phyloP scores from a whole-genome alignment of 179 eudicot species.

The Nepenthes alata region DNA sequence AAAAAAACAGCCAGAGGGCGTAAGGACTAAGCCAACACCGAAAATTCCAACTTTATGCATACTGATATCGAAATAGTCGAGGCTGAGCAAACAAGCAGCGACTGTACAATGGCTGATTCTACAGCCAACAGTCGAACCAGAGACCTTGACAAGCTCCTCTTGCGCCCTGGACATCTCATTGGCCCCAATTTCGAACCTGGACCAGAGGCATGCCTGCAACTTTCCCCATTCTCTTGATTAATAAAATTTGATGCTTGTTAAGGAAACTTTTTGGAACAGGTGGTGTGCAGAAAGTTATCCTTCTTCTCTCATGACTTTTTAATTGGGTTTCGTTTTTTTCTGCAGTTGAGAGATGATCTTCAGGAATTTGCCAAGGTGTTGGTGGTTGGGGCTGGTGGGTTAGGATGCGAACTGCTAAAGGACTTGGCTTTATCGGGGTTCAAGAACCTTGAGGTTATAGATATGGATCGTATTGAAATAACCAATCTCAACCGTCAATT shows the following conservation, averaged over 20 bases:
- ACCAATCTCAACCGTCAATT: conserved; percentile 95
- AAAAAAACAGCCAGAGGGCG: conserved; percentile 10
- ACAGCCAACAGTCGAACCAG: conserved; percentile 49
- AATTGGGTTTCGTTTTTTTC: conserved; percentile 13
- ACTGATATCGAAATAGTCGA: conserved; percentile 12
- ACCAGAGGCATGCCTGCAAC: conserved; percentile 24
- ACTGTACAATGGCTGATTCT: conserved; percentile 36
- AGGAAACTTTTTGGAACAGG: conserved; percentile 15
- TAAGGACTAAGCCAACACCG: conserved; percentile 26
- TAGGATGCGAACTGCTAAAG: conserved; percentile 85
- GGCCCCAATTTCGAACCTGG: conserved; percentile 66
- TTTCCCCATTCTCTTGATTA: not conserved
- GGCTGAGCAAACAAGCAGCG: conserved; percentile 15
- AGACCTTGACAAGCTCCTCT: conserved; percentile 89
- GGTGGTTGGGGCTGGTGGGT: conserved; percentile 98
- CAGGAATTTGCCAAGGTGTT: conserved; percentile 49
- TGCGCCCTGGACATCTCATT: conserved; percentile 72
- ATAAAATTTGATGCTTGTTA: conserved; percentile 1
- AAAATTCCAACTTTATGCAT: conserved; percentile 18
- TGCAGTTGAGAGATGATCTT: conserved; percentile 72
- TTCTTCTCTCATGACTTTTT: not conserved
- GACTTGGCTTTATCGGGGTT: conserved; percentile 90
- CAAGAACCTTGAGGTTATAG: conserved; percentile 79
- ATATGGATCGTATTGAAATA: conserved; percentile 91
- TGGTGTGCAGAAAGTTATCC: conserved; percentile 4